A percentile compares a stretch with the other conserved stretches of the same genome.
Evolutionary conservation across 1,284 basidiomycete genomes (phyloP).

Genomic region (Apiotrichum siamense): DNA sequence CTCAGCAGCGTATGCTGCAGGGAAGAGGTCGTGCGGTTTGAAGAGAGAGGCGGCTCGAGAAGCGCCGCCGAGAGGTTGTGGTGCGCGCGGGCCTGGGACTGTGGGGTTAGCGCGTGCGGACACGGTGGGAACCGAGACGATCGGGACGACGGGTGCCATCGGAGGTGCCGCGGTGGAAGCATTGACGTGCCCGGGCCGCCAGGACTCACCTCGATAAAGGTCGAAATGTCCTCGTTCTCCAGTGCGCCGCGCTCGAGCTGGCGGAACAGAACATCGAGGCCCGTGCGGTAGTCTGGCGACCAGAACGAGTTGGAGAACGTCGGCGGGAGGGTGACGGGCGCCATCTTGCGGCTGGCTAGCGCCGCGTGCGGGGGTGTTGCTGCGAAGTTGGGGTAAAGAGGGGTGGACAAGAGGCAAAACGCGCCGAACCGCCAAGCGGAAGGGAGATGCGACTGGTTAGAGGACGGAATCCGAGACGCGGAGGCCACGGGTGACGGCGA

Average conservation of each 20-base stretch:
- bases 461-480: too few species aligned
- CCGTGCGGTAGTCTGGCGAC: conserved; percentile 77
- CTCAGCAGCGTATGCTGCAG: conserved; percentile 39
- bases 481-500: too few species aligned
- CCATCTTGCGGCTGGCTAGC: conserved; percentile 58
- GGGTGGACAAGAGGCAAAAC: too few species aligned
- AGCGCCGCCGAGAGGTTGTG: conserved; percentile 52
- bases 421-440: too few species aligned
- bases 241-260: conserved; percentile 63
- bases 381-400: too few species aligned
- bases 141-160: too few species aligned
- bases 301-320: conserved; percentile 86
- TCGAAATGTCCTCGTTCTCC: conserved; percentile 73
- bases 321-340: conserved; percentile 74
- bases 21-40: conserved; percentile 25
- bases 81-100: conserved; percentile 52
- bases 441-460: too few species aligned
- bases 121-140: too few species aligned
- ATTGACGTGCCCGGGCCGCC: not conserved
- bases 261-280: conserved; percentile 66
- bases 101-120: conserved; percentile 2
- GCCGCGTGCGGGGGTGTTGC: too few species aligned
- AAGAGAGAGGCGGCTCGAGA: conserved; percentile 15
- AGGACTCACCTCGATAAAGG: conserved; percentile 64
- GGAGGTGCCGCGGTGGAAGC: not conserved